These are phyloP conservation scores for Vigna nakashimae DNA, from an alignment of 306 rosid species.

Conservation along the genomic window DNA sequence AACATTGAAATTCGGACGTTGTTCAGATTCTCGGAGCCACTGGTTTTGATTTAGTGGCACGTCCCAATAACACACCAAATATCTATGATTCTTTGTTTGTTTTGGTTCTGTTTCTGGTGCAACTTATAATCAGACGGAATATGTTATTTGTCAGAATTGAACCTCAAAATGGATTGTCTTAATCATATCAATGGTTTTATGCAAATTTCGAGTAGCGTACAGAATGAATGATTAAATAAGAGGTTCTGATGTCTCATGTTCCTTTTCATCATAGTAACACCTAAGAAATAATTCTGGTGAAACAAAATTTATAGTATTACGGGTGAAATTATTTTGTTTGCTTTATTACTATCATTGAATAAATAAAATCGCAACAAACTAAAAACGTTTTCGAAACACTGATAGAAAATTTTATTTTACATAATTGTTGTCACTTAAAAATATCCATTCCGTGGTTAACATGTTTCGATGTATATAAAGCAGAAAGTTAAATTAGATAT, in stretches of 20 bases:
- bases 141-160: slow-evolving; percentile 23
- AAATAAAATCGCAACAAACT: too few species aligned
- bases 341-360: too few species aligned
- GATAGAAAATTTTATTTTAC: too few species aligned
- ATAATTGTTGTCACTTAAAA: too few species aligned
- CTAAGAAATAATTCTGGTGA: not conserved
- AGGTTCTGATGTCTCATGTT: not conserved
- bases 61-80: slow-evolving; percentile 20
- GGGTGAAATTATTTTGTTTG: too few species aligned
- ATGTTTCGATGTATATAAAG: too few species aligned
- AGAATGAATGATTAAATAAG: not conserved
- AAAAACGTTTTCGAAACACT: too few species aligned
- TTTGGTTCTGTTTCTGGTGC: not conserved
- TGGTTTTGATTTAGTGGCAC: slow-evolving; percentile 29
- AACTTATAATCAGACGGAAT: slow-evolving; percentile 17
- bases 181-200: not conserved
- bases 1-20: not conserved
- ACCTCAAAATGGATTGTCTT: not conserved
- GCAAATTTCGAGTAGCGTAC: not conserved
- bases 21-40: not conserved
- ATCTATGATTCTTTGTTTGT: slow-evolving; percentile 13
- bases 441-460: too few species aligned
- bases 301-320: not conserved
- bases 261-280: not conserved
- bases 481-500: too few species aligned